Conservation (phyloP, 2,329 filamentous ascomycete genomes). For the Ilyonectria robusta region DNA sequence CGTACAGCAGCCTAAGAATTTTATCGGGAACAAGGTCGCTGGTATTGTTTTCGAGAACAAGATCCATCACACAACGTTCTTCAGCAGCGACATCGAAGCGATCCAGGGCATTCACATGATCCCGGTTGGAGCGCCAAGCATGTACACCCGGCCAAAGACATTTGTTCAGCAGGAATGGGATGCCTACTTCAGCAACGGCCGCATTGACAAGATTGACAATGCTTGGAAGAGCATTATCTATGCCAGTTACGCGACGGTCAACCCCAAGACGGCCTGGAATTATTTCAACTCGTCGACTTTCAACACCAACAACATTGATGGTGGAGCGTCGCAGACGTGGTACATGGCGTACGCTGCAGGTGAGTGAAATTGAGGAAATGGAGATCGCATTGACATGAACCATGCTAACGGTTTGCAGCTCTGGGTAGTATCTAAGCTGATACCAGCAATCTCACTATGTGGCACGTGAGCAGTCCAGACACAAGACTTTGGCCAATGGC, state of each 20-base stretch:
- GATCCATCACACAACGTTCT: constrained; percentile 92
- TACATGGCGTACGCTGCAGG: constrained; percentile 85
- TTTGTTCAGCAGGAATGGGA: constrained; percentile 91
- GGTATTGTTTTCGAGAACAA: constrained; percentile 94
- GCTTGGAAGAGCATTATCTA: constrained; percentile 91
- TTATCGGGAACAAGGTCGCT: constrained; percentile 82
- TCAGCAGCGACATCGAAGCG: constrained; percentile 80
- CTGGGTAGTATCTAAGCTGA: constrained; percentile 36
- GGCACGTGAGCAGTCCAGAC: constrained; percentile 1
- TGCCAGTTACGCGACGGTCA: constrained; percentile 84
- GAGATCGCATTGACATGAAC: constrained; percentile 6
- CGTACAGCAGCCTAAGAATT: constrained; percentile 78
- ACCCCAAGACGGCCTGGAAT: constrained; percentile 77
- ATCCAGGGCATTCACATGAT: constrained; percentile 88
- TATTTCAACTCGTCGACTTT: constrained; percentile 82
- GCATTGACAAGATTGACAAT: constrained; percentile 75
- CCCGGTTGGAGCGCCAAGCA: constrained; percentile 77
- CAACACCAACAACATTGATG: constrained; percentile 80
- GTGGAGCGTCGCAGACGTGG: constrained; percentile 87
- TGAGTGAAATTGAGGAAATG: constrained; percentile 56
- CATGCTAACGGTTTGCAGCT: constrained; percentile 40
- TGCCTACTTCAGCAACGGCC: constrained; percentile 78
- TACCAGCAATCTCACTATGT: not conserved
- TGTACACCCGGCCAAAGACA: constrained; percentile 73
- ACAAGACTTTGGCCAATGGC: constrained; percentile 1